These are phyloP conservation scores for Fusarium sp. DNA, from an alignment of 2,329 filamentous ascomycete species.

Conservation along the genomic window DNA sequence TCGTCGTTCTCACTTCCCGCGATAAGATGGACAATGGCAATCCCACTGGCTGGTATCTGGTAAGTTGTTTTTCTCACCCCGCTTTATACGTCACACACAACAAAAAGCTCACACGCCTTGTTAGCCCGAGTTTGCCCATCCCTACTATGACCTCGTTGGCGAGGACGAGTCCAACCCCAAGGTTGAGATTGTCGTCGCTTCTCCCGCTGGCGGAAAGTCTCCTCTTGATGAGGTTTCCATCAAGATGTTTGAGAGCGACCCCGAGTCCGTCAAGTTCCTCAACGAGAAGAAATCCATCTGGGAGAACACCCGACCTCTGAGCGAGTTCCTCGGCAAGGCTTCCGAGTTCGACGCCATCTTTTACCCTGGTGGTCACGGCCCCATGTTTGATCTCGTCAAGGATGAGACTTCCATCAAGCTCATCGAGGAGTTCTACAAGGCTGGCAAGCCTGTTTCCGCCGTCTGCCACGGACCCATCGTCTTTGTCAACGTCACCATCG, in stretches of 20 bases:
- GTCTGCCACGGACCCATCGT: slow-evolving; percentile 78
- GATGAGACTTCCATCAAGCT: slow-evolving; percentile 69
- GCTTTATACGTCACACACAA: background rate
- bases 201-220: slow-evolving; percentile 70
- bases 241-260: slow-evolving; percentile 65
- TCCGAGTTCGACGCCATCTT: slow-evolving; percentile 73
- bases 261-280: slow-evolving; percentile 65
- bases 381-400: slow-evolving; percentile 75
- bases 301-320: slow-evolving; percentile 71
- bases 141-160: slow-evolving; percentile 66
- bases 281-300: slow-evolving; percentile 69
- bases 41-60: slow-evolving; percentile 79
- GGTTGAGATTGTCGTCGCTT: slow-evolving; percentile 68
- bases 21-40: slow-evolving; percentile 61
- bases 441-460: slow-evolving; percentile 72
- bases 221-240: slow-evolving; percentile 72
- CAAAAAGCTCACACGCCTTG: background rate
- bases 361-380: slow-evolving; percentile 68
- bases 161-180: slow-evolving; percentile 51
- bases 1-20: slow-evolving; percentile 78
- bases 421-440: slow-evolving; percentile 70
- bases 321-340: slow-evolving; percentile 66
- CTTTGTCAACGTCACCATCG: slow-evolving; percentile 67
- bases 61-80: slow-evolving; percentile 49
- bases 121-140: slow-evolving; percentile 74